Evolutionary conservation across 2,329 filamentous ascomycete species (phyloP).

Genomic region (Chaetomium sp.): DNA sequence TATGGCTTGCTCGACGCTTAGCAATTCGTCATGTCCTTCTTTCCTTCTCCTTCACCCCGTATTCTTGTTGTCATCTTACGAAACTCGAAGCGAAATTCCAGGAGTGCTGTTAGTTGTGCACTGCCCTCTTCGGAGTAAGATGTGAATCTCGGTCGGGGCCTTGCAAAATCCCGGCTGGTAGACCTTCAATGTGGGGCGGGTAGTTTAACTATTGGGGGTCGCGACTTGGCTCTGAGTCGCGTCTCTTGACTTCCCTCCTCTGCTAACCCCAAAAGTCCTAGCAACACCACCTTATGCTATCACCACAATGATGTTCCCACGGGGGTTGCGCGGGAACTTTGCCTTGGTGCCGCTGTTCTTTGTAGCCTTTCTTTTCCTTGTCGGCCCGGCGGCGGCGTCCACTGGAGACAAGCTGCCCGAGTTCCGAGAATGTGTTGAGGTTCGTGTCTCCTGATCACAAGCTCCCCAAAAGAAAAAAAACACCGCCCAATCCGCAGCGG

Average conservation of each 20-base stretch:
- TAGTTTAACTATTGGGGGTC: background rate
- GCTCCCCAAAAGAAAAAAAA: background rate
- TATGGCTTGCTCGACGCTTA: too few species aligned
- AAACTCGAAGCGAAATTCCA: background rate
- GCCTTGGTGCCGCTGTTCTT: conserved; percentile 41
- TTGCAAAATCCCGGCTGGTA: background rate
- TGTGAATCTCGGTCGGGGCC: background rate
- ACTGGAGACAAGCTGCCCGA: conserved; percentile 82
- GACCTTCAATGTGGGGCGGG: conserved; percentile 3
- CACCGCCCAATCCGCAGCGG: background rate
- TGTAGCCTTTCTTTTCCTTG: conserved; percentile 44
- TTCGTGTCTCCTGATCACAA: conserved; percentile 47
- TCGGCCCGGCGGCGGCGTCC: conserved; percentile 64
- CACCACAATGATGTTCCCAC: conserved; percentile 14
- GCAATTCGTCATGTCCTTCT: background rate
- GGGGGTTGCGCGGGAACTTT: conserved; percentile 14
- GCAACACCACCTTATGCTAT: conserved; percentile 12
- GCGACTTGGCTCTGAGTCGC: background rate
- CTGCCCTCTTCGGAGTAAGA: too few species aligned
- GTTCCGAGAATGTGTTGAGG: conserved; percentile 84
- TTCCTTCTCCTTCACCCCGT: background rate
- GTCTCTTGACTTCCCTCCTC: conserved; percentile 8
- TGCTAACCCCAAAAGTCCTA: background rate
- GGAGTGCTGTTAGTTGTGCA: background rate
- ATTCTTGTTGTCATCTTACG: background rate